Evolutionary conservation across 140 eudicot genomes (phyloP).

Genomic region (Senecio squalidus): DNA sequence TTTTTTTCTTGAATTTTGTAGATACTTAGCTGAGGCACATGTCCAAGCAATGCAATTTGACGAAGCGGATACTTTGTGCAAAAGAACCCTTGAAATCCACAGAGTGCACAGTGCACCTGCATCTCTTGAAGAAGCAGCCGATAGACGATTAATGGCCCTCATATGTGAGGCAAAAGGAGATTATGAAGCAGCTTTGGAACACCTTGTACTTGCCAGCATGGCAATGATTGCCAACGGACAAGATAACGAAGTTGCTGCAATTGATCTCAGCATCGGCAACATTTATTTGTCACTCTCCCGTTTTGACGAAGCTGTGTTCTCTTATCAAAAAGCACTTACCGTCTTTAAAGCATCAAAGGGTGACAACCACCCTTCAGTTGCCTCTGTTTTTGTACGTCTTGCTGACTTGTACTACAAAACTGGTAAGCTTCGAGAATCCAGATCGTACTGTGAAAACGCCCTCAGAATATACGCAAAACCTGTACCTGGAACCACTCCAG

Average conservation of each 20-base stretch:
- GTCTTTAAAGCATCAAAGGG: slow-evolving; percentile 97
- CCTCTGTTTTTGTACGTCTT: slow-evolving; percentile 84
- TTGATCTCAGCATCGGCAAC: slow-evolving; percentile 97
- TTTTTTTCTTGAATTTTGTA: slow-evolving; percentile 18
- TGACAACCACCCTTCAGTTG: slow-evolving; percentile 94
- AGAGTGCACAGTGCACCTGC: slow-evolving; percentile 98
- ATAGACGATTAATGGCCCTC: slow-evolving; percentile 95
- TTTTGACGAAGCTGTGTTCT: slow-evolving; percentile 94
- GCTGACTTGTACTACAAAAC: slow-evolving; percentile 95
- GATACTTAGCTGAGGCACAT: slow-evolving; percentile 98
- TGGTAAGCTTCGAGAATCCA: slow-evolving; percentile 83
- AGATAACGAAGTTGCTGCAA: slow-evolving; percentile 93
- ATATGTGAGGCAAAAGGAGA: slow-evolving; percentile 97
- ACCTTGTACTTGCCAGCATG: slow-evolving; percentile 99
- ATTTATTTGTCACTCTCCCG: slow-evolving; percentile 78
- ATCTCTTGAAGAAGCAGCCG: slow-evolving; percentile 98
- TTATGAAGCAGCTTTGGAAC: slow-evolving; percentile 87
- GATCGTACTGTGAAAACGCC: slow-evolving; percentile 91
- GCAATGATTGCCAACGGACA: slow-evolving; percentile 99
- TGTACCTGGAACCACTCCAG: slow-evolving; percentile 86
- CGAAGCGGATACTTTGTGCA: slow-evolving; percentile 80
- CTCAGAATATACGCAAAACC: slow-evolving; percentile 90
- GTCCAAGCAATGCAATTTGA: slow-evolving; percentile 99
- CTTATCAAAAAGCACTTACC: slow-evolving; percentile 92
- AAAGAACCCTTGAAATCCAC: slow-evolving; percentile 94